A percentile compares a stretch with the other conserved stretches of the same genome.
These are phyloP conservation scores for Hanseniaspora valbyensis DNA, from an alignment of 805 yeast species.

Conservation along the genomic window DNA sequence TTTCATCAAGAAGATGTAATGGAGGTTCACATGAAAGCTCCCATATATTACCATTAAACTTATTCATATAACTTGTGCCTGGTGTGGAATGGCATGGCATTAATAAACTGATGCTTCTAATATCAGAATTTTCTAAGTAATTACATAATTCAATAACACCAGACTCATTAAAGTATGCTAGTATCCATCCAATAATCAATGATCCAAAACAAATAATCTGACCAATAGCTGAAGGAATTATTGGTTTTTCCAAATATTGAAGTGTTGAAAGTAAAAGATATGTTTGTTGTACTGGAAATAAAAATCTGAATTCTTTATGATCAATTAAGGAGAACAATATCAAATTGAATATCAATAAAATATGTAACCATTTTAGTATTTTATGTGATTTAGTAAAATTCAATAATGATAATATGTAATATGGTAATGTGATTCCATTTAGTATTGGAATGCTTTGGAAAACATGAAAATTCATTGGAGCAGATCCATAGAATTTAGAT, in stretches of 20 bases:
- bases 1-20: constrained; percentile 28
- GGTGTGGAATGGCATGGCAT: constrained; percentile 98
- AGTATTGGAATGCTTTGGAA: constrained; percentile 74
- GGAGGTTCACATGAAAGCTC: constrained; percentile 91
- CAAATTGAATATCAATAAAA: constrained; percentile 36
- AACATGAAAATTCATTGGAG: constrained; percentile 77
- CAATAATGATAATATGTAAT: constrained; percentile 33
- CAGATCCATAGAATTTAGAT: constrained; percentile 72
- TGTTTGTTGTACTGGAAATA: constrained; percentile 75
- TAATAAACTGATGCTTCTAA: constrained; percentile 57
- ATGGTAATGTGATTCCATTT: constrained; percentile 55
- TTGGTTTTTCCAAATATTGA: constrained; percentile 23
- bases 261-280: constrained; percentile 43
- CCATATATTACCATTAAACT: constrained; percentile 47
- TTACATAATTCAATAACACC: constrained; percentile 68
- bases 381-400: constrained; percentile 16
- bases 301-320: constrained; percentile 87
- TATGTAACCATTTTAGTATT: constrained; percentile 20
- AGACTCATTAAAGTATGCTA: constrained; percentile 66
- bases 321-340: constrained; percentile 49
- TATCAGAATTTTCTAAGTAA: constrained; percentile 34
- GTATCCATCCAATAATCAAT: constrained; percentile 29
- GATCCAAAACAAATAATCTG: background rate
- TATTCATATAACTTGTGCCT: constrained; percentile 74
- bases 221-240: background rate